phyloP scores from a whole-genome alignment of 1,139 yeast genomes.

The Geotrichum aggregatum region DNA sequence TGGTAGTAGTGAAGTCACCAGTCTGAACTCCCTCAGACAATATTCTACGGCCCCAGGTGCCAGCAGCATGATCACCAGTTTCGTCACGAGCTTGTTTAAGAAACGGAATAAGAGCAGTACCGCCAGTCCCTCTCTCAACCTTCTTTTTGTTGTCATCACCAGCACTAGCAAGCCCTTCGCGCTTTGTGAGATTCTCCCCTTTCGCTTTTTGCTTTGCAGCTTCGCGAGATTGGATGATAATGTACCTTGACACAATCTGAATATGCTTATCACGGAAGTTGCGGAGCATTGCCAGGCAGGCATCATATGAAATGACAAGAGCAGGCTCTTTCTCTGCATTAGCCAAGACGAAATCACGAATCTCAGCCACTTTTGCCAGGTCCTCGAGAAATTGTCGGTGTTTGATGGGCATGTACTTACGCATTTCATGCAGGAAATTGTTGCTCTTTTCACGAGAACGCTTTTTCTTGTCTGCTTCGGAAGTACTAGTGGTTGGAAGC shows the following conservation, averaged over 20 bases:
- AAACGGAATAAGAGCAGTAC: slow-evolving; percentile 86
- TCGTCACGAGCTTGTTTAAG: slow-evolving; percentile 94
- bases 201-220: slow-evolving; percentile 30
- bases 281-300: slow-evolving; percentile 84
- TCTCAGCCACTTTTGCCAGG: slow-evolving; percentile 52
- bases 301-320: slow-evolving; percentile 72
- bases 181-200: slow-evolving; percentile 25
- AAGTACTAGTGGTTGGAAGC: slow-evolving; percentile 16
- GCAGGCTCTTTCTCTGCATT: slow-evolving; percentile 48
- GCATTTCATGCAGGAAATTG: slow-evolving; percentile 78
- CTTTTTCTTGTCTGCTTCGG: slow-evolving; percentile 16
- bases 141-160: slow-evolving; percentile 19
- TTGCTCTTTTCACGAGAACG: slow-evolving; percentile 39
- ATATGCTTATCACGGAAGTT: slow-evolving; percentile 89
- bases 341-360: slow-evolving; percentile 60
- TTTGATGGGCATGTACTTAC: slow-evolving; percentile 80
- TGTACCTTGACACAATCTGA: slow-evolving; percentile 83
- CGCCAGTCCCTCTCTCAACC: slow-evolving; percentile 79
- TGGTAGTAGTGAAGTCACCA: slow-evolving; percentile 1
- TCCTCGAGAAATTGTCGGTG: slow-evolving; percentile 70
- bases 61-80: slow-evolving; percentile 89
- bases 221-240: slow-evolving; percentile 65
- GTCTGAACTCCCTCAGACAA: slow-evolving; percentile 45
- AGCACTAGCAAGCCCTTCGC: slow-evolving; percentile 37
- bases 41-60: slow-evolving; percentile 78